Evolutionary conservation across 805 yeast species (phyloP).

Genomic region (Kazachstania bromeliacearum): DNA sequence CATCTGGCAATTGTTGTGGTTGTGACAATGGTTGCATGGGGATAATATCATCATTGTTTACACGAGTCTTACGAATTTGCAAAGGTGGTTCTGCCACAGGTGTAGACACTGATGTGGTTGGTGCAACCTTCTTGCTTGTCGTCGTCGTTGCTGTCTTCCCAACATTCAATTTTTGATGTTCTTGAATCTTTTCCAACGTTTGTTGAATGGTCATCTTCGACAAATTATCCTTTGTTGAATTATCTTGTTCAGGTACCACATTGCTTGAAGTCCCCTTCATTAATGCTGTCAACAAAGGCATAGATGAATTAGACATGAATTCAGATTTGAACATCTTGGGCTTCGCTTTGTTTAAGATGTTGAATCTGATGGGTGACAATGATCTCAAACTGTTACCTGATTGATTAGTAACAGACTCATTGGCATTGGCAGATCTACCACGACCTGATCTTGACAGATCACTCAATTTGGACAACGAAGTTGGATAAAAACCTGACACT

Average conservation of each 20-base stretch:
- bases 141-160: not conserved
- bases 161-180: conserved; percentile 3
- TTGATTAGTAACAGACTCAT: conserved; percentile 7
- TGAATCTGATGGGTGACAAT: conserved; percentile 21
- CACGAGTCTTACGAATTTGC: not conserved
- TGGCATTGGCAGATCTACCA: conserved; percentile 9
- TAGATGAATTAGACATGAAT: conserved; percentile 14
- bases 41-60: not conserved
- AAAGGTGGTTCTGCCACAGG: not conserved
- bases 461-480: conserved; percentile 27
- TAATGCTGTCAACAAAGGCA: not conserved
- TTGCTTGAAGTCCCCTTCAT: not conserved
- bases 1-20: not conserved
- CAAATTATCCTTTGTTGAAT: conserved; percentile 1
- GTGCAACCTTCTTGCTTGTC: not conserved
- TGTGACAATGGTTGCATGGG: not conserved
- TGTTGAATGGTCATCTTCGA: conserved; percentile 11
- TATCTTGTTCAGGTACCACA: not conserved
- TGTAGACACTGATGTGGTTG: not conserved
- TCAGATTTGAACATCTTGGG: conserved; percentile 27
- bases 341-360: conserved; percentile 4
- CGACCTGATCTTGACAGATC: conserved; percentile 19
- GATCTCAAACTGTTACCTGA: conserved; percentile 10
- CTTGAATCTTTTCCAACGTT: conserved; percentile 16
- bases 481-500: conserved; percentile 17